These are phyloP conservation scores for Myochromella boudieri DNA, from an alignment of 768 basidiomycete genomes.

Conservation along the genomic window DNA sequence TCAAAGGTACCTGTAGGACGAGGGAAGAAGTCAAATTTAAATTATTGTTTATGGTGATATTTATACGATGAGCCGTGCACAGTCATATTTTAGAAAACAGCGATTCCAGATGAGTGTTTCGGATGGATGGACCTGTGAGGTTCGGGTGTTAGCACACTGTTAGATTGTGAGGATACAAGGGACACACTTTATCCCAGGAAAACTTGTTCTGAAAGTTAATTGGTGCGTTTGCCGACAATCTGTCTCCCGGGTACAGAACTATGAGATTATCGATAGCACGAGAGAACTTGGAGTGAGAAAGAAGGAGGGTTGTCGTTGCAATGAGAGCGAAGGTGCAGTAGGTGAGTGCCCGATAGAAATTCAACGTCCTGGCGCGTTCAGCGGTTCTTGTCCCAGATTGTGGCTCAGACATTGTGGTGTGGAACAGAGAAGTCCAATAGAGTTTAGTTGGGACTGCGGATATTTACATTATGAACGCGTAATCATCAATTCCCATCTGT, in stretches of 20 bases:
- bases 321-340: not conserved
- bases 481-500: too few relatives aligned
- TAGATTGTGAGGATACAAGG: not conserved
- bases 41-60: not conserved
- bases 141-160: not conserved
- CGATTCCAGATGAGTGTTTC: slow-evolving; percentile 20
- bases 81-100: slow-evolving; percentile 27
- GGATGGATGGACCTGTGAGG: slow-evolving; percentile 15
- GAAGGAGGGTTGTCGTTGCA: not conserved
- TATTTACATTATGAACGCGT: too few relatives aligned
- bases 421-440: too few relatives aligned
- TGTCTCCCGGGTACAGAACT: not conserved
- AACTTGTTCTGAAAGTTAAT: not conserved
- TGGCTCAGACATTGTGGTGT: too few relatives aligned
- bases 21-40: not conserved
- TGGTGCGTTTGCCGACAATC: not conserved
- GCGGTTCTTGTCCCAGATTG: too few relatives aligned
- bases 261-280: not conserved
- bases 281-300: not conserved
- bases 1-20: slow-evolving; percentile 40
- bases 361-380: not conserved
- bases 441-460: too few relatives aligned
- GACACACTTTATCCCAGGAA: not conserved
- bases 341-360: not conserved
- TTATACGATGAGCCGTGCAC: slow-evolving; percentile 30